Evolutionary conservation across 768 basidiomycete genomes (phyloP).

Genomic region (Ephemerocybe angulata): DNA sequence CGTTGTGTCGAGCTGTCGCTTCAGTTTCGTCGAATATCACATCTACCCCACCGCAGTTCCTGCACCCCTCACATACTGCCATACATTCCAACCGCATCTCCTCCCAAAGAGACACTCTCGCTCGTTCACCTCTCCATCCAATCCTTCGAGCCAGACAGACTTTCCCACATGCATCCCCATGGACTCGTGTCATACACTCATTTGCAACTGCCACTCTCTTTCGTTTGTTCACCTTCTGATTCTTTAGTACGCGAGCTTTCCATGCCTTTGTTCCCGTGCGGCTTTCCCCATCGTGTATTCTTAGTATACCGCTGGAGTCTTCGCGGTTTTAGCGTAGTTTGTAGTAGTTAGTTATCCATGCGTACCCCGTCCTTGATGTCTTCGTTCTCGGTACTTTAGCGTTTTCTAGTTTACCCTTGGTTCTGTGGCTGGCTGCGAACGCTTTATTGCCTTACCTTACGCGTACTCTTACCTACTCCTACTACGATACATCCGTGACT

Average conservation of each 20-base stretch:
- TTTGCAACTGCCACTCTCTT: not conserved
- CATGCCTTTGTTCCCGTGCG: not conserved
- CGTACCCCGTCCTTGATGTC: not conserved
- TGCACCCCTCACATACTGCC: not conserved
- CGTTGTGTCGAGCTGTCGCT: not conserved
- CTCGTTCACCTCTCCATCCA: not conserved
- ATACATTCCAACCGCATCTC: not conserved
- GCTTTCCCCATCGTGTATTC: not conserved
- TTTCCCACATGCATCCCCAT: constrained; percentile 3
- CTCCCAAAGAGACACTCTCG: not conserved
- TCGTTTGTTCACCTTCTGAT: not conserved
- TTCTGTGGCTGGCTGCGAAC: too few relatives aligned
- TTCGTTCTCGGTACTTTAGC: too few relatives aligned
- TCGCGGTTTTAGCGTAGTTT: not conserved
- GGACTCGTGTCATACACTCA: constrained; percentile 22
- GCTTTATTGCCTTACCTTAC: too few relatives aligned
- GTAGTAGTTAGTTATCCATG: not conserved
- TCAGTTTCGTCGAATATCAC: not conserved
- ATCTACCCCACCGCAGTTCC: not conserved
- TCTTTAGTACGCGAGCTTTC: constrained; percentile 1
- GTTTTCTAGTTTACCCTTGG: too few relatives aligned
- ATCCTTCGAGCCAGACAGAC: constrained; percentile 12
- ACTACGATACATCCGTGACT: not conserved
- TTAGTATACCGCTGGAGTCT: constrained; percentile 4
- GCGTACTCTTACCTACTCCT: not conserved